Conservation (phyloP, 768 basidiomycete genomes). For the Gymnopilus junonius region DNA sequence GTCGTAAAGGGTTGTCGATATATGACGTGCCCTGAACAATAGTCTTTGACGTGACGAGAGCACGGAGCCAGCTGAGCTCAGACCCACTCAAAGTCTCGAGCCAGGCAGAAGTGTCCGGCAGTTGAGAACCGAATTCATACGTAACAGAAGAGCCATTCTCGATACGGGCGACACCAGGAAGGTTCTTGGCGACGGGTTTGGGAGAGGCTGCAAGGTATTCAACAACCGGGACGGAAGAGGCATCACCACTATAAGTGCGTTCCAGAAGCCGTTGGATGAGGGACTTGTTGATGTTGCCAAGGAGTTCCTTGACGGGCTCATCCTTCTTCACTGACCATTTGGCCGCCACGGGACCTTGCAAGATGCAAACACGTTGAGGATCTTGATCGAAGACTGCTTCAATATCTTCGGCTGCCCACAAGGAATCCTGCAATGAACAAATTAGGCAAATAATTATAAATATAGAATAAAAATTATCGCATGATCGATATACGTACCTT, state of each 20-base stretch:
- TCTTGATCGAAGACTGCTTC: conserved; percentile 99
- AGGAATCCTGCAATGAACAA: conserved; percentile 69
- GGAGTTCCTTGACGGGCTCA: conserved; percentile 90
- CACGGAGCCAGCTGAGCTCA: conserved; percentile 85
- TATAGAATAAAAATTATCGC: conserved; percentile 8
- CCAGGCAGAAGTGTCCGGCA: conserved; percentile 76
- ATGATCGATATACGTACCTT: conserved; percentile 60
- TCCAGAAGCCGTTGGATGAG: conserved; percentile 83
- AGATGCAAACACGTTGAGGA: conserved; percentile 96
- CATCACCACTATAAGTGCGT: conserved; percentile 77
- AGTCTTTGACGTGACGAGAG: conserved; percentile 78
- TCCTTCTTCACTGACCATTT: conserved; percentile 88
- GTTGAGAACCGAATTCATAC: conserved; percentile 50
- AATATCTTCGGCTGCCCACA: conserved; percentile 98
- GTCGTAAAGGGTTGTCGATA: conserved; percentile 87
- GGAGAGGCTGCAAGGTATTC: conserved; percentile 77
- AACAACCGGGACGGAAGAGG: conserved; percentile 71
- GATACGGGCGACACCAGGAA: conserved; percentile 47
- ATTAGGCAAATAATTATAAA: conserved; percentile 15
- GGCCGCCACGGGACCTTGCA: conserved; percentile 95
- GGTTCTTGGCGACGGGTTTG: conserved; percentile 31
- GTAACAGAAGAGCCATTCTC: conserved; percentile 48
- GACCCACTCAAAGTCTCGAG: conserved; percentile 82
- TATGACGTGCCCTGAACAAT: conserved; percentile 88
- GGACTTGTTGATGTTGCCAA: conserved; percentile 82